A percentile compares a stretch with the other conserved stretches of the same genome.
Conservation (phyloP, 2,329 filamentous ascomycete species). For the Arthrobotrys entomopaga region DNA sequence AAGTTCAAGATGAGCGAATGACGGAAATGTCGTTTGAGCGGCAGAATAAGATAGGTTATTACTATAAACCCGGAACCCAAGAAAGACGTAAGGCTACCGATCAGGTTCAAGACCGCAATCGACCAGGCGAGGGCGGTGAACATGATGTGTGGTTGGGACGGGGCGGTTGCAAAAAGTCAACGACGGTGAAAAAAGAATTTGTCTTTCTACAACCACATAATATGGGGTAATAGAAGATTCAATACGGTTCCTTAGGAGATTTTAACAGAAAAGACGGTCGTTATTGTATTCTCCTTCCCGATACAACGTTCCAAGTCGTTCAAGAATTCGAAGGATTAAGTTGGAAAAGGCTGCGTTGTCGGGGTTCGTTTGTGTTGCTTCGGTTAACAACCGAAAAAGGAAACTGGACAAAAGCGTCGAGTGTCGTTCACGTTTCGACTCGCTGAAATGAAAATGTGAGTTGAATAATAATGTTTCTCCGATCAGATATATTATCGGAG, state of each 20-base stretch:
- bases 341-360: neutral
- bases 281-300: too few species aligned
- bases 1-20: conserved; percentile 54
- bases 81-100: conserved; percentile 51
- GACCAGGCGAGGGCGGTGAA: conserved; percentile 40
- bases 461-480: neutral
- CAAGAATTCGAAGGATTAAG: too few species aligned
- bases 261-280: too few species aligned
- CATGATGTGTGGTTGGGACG: neutral
- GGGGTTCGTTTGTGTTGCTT: neutral
- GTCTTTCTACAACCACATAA: neutral
- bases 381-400: neutral
- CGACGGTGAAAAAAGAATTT: neutral
- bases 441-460: neutral
- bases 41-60: conserved; percentile 51
- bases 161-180: neutral
- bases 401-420: conserved; percentile 5
- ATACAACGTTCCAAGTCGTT: too few species aligned
- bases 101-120: conserved; percentile 41
- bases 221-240: neutral
- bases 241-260: neutral
- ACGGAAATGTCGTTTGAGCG: conserved; percentile 54
- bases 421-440: neutral
- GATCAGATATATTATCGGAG: neutral
- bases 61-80: conserved; percentile 52